Conservation (phyloP, 225 moss, liverwort and hornwort genomes). For the Sphagnum contortum region DNA sequence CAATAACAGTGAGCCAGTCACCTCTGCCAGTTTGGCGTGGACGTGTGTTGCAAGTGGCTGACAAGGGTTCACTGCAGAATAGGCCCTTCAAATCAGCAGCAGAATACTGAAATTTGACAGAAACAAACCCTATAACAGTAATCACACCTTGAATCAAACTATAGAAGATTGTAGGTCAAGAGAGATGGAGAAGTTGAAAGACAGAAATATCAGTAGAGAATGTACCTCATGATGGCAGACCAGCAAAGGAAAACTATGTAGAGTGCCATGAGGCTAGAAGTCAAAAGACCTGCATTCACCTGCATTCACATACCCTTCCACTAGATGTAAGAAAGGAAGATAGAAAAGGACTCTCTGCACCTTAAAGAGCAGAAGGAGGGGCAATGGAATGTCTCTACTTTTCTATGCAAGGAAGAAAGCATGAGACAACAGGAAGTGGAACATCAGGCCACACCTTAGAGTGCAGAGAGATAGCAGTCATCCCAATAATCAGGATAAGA, state of each 20-base stretch:
- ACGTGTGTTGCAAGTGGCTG: conserved; percentile 80
- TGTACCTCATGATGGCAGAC: conserved; percentile 51
- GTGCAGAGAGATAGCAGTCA: conserved; percentile 67
- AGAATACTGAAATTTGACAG: background rate
- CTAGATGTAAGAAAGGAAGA: background rate
- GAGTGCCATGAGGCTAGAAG: conserved; percentile 32
- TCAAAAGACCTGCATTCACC: conserved; percentile 49
- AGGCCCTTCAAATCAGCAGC: conserved; percentile 6
- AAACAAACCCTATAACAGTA: no score
- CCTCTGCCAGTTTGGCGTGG: conserved; percentile 80
- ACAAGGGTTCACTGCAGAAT: conserved; percentile 63
- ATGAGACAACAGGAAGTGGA: background rate
- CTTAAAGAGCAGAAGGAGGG: background rate
- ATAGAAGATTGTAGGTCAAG: background rate
- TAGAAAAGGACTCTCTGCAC: background rate
- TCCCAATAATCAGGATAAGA: conserved; percentile 59
- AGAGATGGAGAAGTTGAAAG: background rate
- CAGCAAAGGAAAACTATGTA: conserved; percentile 53
- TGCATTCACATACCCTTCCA: conserved; percentile 3
- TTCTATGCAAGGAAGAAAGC: no score
- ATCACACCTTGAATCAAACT: no score
- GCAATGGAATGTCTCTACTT: no score
- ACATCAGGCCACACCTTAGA: conserved; percentile 37
- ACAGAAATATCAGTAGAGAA: background rate
- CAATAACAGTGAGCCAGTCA: conserved; percentile 84